phyloP scores from a whole-genome alignment of 768 basidiomycete species.

The Neoboletus brunneissimus region DNA sequence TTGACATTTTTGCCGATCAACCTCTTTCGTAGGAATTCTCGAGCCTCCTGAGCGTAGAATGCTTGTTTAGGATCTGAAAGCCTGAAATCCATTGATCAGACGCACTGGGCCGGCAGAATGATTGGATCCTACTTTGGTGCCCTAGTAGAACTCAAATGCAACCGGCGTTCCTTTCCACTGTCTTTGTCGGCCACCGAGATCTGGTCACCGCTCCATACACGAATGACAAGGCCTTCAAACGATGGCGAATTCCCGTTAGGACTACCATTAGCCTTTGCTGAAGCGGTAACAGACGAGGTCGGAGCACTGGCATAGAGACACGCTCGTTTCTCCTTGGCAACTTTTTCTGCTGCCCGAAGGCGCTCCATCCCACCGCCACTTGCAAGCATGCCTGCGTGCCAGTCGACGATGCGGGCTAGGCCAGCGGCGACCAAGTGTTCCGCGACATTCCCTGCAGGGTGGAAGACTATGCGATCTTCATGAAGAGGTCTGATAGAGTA shows the following conservation, averaged over 20 bases:
- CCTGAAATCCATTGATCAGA: slow-evolving; percentile 38
- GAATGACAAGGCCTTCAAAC: slow-evolving; percentile 81
- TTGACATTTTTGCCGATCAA: slow-evolving; percentile 88
- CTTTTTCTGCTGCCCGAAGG: slow-evolving; percentile 78
- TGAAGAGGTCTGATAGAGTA: not conserved
- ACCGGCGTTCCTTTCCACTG: slow-evolving; percentile 67
- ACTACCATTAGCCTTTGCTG: slow-evolving; percentile 47
- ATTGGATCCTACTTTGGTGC: slow-evolving; percentile 64
- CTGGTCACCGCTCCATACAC: slow-evolving; percentile 93
- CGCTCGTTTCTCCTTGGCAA: slow-evolving; percentile 70
- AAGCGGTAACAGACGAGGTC: slow-evolving; percentile 28
- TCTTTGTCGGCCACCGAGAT: slow-evolving; percentile 78
- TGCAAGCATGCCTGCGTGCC: slow-evolving; percentile 96
- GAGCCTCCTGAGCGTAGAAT: slow-evolving; percentile 87
- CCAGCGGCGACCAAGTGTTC: slow-evolving; percentile 83
- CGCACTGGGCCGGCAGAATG: not conserved
- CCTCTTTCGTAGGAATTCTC: slow-evolving; percentile 88
- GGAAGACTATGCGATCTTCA: slow-evolving; percentile 51
- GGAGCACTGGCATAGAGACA: slow-evolving; percentile 65
- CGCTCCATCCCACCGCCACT: slow-evolving; percentile 82
- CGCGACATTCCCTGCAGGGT: slow-evolving; percentile 93
- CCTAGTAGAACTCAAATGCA: slow-evolving; percentile 86
- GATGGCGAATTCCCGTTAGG: slow-evolving; percentile 44
- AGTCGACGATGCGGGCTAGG: slow-evolving; percentile 89
- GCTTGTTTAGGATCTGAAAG: slow-evolving; percentile 83